phyloP scores from a whole-genome alignment of 78 protist species.

The Emiliania huxleyi region DNA sequence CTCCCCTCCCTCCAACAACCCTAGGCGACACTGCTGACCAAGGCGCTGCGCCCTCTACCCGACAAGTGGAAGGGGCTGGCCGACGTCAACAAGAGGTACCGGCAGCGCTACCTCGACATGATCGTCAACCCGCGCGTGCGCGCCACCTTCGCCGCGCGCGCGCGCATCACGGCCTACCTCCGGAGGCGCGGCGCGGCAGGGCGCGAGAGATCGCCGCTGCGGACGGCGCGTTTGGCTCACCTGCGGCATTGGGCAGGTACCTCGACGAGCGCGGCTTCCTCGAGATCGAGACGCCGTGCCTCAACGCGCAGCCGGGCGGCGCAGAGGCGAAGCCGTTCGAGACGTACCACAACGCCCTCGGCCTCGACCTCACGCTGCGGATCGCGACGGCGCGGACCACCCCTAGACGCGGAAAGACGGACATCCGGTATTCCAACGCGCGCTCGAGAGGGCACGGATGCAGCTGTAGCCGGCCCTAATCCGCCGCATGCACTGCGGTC shows the following conservation, averaged over 20 bases:
- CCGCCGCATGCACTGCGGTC: too few species aligned
- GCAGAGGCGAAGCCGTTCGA: slow-evolving; percentile 58
- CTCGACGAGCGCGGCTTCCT: slow-evolving; percentile 47
- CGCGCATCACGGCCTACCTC: not conserved
- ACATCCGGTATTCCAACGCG: too few species aligned
- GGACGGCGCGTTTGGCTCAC: not conserved
- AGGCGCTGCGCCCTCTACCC: slow-evolving; percentile 41
- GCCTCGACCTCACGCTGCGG: slow-evolving; percentile 38
- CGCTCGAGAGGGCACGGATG: too few species aligned
- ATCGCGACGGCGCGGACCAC: slow-evolving; percentile 44
- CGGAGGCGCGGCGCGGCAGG: too few species aligned
- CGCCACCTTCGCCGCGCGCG: slow-evolving; percentile 36
- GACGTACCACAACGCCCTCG: slow-evolving; percentile 60
- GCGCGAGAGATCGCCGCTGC: not conserved
- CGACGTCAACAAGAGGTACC: slow-evolving; percentile 55
- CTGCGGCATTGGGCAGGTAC: slow-evolving; percentile 5
- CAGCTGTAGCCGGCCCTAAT: too few species aligned
- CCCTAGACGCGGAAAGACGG: too few species aligned
- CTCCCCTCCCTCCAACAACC: not conserved
- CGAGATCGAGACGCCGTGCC: slow-evolving; percentile 46
- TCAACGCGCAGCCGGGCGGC: slow-evolving; percentile 38
- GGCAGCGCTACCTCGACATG: slow-evolving; percentile 63
- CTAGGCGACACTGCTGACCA: slow-evolving; percentile 25
- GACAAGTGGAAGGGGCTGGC: slow-evolving; percentile 50
- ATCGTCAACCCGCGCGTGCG: slow-evolving; percentile 57